Evolutionary conservation across 2,329 filamentous ascomycete species (phyloP).

Genomic region (Penicillium sp.): DNA sequence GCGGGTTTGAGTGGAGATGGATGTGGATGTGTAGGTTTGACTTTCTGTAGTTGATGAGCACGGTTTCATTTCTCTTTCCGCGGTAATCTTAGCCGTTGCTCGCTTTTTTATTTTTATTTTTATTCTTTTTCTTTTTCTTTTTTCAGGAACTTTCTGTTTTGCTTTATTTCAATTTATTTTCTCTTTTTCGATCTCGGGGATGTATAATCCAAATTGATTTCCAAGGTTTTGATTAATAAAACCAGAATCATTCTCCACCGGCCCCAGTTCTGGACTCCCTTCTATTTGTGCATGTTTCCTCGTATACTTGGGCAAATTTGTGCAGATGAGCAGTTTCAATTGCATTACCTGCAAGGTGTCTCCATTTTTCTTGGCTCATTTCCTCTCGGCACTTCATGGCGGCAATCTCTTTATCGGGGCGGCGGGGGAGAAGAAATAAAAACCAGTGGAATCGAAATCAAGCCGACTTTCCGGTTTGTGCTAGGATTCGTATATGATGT

Average conservation of each 20-base stretch:
- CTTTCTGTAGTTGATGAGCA: not conserved
- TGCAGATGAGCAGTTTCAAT: not conserved
- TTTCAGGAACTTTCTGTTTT: no score
- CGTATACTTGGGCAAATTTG: not conserved
- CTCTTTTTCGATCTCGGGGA: not conserved
- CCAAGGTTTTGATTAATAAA: not conserved
- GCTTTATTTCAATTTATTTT: no score
- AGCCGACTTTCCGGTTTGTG: not conserved
- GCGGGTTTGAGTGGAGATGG: not conserved
- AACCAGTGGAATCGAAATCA: not conserved
- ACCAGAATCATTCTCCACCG: not conserved
- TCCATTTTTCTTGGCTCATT: conserved; percentile 4
- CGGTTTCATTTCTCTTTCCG: not conserved
- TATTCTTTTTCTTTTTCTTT: not conserved
- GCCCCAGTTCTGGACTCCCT: not conserved
- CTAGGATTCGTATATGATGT: conserved; percentile 10
- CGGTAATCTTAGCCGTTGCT: not conserved
- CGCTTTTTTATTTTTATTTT: not conserved
- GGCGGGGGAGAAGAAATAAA: no score
- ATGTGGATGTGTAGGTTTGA: not conserved
- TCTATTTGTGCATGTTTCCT: not conserved
- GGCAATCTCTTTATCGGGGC: not conserved
- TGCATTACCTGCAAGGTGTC: conserved; percentile 4
- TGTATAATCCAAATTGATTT: not conserved
- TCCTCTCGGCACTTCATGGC: conserved; percentile 1